Evolutionary conservation across 345 rosid genomes (phyloP).

Genomic region (Arabidopsis arenosa): DNA sequence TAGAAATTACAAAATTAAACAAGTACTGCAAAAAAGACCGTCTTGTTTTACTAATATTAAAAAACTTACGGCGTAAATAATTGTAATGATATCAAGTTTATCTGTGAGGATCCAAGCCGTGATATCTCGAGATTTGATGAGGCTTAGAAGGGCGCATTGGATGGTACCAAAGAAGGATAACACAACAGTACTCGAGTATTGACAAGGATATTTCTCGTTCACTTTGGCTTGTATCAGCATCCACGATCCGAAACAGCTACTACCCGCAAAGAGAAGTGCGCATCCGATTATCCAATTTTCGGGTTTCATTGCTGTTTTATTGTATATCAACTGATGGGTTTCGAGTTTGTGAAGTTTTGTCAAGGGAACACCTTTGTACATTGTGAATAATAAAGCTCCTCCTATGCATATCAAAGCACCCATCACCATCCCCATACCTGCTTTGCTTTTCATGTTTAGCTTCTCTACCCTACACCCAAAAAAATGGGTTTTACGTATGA

Average conservation of each 20-base stretch:
- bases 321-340: not conserved
- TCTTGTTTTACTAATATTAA: too few species aligned
- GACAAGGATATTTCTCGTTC: conserved; percentile 44
- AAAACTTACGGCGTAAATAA: conserved; percentile 44
- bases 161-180: conserved; percentile 45
- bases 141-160: conserved; percentile 47
- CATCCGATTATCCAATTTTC: conserved; percentile 47
- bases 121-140: conserved; percentile 44
- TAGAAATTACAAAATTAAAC: not conserved
- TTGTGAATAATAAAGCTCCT: conserved; percentile 61
- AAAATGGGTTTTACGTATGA: not conserved
- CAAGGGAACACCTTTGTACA: conserved; percentile 59
- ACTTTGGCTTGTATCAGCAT: conserved; percentile 47
- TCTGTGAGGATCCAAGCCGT: conserved; percentile 40
- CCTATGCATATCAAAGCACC: conserved; percentile 62
- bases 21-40: too few species aligned
- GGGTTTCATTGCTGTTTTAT: conserved; percentile 20
- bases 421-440: conserved; percentile 52
- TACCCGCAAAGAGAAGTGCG: conserved; percentile 40
- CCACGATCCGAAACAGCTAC: conserved; percentile 45
- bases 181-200: conserved; percentile 43
- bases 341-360: conserved; percentile 34
- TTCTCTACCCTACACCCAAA: conserved; percentile 54
- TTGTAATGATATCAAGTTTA: conserved; percentile 43
- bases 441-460: conserved; percentile 52